Evolutionary conservation across 495 filamentous ascomycete species (phyloP), one percentile per base, ranked within the genome.

Genomic region (Hypoxylon lenormandii): DNA sequence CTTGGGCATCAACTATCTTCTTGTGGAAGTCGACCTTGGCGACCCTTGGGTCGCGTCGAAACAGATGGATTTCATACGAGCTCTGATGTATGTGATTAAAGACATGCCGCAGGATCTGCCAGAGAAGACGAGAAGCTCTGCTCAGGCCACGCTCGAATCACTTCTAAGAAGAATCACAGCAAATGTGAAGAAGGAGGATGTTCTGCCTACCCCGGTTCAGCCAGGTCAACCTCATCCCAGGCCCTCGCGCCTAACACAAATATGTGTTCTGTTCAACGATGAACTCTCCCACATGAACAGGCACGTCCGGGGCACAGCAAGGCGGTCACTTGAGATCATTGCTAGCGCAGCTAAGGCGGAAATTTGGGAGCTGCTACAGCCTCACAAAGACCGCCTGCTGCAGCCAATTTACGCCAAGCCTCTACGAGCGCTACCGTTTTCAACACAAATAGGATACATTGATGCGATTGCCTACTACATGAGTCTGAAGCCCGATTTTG

Each of bases 391-490:
- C 52, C 87, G 91, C 43, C 80, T 97, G 16, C 83, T 98, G 10
- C 84, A 85, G 63, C 90, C 93, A 0, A 97, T 99, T 52, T 99
- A 93, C 81, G 90, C 90, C 72, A 99, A 99, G 79, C 96, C 96
- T 23, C 77, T 99, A 21, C 86, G 96, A 51, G 96, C 96, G 2
- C 79, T 99, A 54, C 94, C 94, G 1, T 97, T 97, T 73, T 83
- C 90, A 3, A 91, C 89, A 1, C 96, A 99, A 76, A 98, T 99
- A 72, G 96, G 95, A 8, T 98, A 94, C 75, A 96, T 99, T 68
- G 95, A 98, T 76, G 96, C 94, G 5, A 93, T 99, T 68, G 95
- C 92, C 0, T 98, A 93, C 76, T 96, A 92, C 77, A 84, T 99
- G 78, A 87, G 89, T 22, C 81, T 98, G 23, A 91, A 94, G 68